Conservation (phyloP, 2,329 filamentous ascomycete species). For the Stachybotrys chartarum region DNA sequence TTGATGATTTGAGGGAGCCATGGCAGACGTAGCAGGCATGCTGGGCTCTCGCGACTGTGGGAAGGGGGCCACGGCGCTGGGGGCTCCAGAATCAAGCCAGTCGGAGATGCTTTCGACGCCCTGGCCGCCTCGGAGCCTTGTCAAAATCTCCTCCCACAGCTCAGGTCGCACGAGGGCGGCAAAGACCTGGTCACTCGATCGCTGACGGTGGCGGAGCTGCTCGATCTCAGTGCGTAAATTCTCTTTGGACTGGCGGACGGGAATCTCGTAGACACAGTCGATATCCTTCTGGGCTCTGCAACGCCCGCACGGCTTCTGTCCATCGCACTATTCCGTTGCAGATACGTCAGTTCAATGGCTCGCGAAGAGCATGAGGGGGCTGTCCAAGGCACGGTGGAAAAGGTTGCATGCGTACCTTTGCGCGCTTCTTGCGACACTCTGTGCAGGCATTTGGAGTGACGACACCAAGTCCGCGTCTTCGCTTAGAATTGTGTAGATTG, state of each 20-base stretch:
- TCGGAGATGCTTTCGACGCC: conserved; percentile 48
- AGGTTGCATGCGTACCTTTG: conserved; percentile 37
- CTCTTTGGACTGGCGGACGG: conserved; percentile 58
- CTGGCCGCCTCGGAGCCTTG: conserved; percentile 45
- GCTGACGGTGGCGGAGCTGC: conserved; percentile 44
- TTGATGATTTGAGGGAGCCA: conserved; percentile 11
- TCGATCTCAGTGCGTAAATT: conserved; percentile 54
- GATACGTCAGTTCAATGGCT: neutral
- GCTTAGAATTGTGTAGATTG: conserved; percentile 34
- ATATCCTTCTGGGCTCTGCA: conserved; percentile 47
- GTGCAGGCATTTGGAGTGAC: conserved; percentile 55
- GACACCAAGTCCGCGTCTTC: conserved; percentile 46
- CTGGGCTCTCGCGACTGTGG: conserved; percentile 11
- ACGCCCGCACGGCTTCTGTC: conserved; percentile 46
- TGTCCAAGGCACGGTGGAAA: neutral
- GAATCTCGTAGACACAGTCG: conserved; percentile 55
- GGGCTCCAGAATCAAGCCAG: conserved; percentile 34
- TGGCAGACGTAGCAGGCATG: conserved; percentile 3
- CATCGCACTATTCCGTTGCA: conserved; percentile 43
- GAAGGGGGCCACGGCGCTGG: conserved; percentile 20
- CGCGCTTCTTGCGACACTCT: conserved; percentile 55
- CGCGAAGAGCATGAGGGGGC: neutral
- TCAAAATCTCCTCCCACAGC: conserved; percentile 46
- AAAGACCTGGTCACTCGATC: conserved; percentile 47
- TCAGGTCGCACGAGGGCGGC: conserved; percentile 44